Conservation (phyloP, 2,329 filamentous ascomycete genomes). For the Fusarium sp. region DNA sequence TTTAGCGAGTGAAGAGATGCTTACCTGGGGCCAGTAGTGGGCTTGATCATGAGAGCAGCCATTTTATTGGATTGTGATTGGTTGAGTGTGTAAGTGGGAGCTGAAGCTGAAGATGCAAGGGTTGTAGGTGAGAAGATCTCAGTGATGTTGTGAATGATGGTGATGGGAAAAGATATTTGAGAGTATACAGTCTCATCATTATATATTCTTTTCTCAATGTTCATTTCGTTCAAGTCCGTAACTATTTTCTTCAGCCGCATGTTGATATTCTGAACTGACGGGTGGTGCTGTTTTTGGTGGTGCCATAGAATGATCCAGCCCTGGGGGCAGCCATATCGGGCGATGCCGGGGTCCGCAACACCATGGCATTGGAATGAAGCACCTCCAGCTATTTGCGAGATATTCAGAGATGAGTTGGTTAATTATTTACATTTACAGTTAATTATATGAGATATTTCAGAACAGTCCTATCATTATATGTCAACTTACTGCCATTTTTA, state of each 20-base stretch:
- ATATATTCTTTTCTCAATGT: slow-evolving; percentile 24
- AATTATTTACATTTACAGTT: fast-evolving
- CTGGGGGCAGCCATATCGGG: slow-evolving; percentile 33
- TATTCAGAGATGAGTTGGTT: background rate
- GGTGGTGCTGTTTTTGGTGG: slow-evolving; percentile 38
- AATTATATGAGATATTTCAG: fast-evolving
- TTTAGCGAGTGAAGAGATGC: background rate
- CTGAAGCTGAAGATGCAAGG: slow-evolving; percentile 10
- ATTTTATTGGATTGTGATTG: slow-evolving; percentile 34
- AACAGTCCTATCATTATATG: fast-evolving
- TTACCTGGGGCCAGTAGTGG: slow-evolving; percentile 36
- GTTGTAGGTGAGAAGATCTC: slow-evolving; percentile 26
- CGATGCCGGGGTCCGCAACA: slow-evolving; percentile 28
- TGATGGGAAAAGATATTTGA: slow-evolving; percentile 7
- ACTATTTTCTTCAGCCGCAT: slow-evolving; percentile 22
- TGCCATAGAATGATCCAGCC: slow-evolving; percentile 35
- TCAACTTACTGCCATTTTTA: fast-evolving
- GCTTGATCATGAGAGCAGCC: slow-evolving; percentile 41
- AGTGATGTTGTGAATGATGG: slow-evolving; percentile 23
- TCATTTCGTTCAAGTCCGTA: slow-evolving; percentile 19
- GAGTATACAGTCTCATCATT: slow-evolving; percentile 5
- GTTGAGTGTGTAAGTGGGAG: slow-evolving; percentile 28
- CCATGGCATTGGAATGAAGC: background rate
- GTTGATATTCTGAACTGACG: slow-evolving; percentile 41
- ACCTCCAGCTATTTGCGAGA: background rate